Evolutionary conservation across 1,139 yeast genomes (phyloP).

Genomic region (Taphrina sp.): DNA sequence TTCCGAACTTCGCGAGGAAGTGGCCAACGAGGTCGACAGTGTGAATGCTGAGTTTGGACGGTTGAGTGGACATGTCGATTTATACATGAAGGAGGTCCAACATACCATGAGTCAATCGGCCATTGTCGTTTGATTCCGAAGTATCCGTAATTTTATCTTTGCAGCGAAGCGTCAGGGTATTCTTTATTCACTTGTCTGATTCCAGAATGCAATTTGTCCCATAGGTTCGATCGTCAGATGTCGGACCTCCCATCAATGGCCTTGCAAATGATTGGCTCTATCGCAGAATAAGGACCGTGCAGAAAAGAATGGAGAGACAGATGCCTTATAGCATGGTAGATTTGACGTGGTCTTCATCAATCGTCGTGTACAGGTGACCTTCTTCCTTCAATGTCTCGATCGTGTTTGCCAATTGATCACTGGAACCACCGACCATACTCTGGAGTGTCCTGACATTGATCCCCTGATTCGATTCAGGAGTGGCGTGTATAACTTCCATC

Average conservation of each 20-base stretch:
- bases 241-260: no score
- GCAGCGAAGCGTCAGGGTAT: no score
- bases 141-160: no score
- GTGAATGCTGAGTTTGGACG: constrained; percentile 57
- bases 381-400: constrained; percentile 36
- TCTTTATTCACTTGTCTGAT: no score
- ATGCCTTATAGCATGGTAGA: constrained; percentile 21
- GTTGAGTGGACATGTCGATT: constrained; percentile 54
- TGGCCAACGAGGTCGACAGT: constrained; percentile 56
- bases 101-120: constrained; percentile 43
- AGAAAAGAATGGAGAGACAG: no score
- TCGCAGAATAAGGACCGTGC: no score
- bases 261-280: no score
- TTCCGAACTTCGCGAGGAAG: constrained; percentile 48
- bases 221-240: no score
- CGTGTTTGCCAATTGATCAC: constrained; percentile 16
- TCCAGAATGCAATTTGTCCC: no score
- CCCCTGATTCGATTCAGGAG: constrained; percentile 37
- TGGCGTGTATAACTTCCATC: constrained; percentile 34
- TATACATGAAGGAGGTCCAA: constrained; percentile 53
- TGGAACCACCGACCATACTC: constrained; percentile 30
- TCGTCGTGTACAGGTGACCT: constrained; percentile 39
- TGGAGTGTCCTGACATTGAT: constrained; percentile 36
- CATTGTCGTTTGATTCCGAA: constrained; percentile 20
- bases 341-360: constrained; percentile 38